Evolutionary conservation across 306 rosid species (phyloP).

Genomic region (Fragaria nilgerrensis): DNA sequence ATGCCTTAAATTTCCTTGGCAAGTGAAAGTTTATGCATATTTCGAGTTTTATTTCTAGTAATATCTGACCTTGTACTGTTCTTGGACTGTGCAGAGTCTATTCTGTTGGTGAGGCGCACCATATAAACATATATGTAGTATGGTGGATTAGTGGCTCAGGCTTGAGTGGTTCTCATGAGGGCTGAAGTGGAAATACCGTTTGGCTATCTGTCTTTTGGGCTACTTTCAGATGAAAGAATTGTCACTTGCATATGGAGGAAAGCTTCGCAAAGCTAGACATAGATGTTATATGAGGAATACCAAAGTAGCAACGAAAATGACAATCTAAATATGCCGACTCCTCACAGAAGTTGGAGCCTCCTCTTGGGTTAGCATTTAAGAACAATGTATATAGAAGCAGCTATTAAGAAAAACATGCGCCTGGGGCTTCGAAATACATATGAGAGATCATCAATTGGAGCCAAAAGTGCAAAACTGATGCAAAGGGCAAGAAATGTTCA

Average conservation of each 20-base stretch:
- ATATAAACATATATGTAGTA: conserved; percentile 1
- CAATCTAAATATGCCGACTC: conserved; percentile 1
- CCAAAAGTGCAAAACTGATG: background rate
- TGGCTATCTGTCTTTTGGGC: background rate
- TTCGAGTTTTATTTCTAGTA: background rate
- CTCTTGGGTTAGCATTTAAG: conserved; percentile 9
- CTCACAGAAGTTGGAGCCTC: conserved; percentile 10
- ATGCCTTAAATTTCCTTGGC: conserved; percentile 13
- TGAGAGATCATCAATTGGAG: background rate
- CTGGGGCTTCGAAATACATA: conserved; percentile 5
- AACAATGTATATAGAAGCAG: conserved; percentile 4
- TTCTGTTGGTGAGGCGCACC: conserved; percentile 52
- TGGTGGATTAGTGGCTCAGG: background rate
- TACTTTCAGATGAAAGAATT: background rate
- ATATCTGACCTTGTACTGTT: conserved; percentile 21
- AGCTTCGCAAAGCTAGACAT: background rate
- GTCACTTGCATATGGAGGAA: background rate
- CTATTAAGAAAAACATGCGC: background rate
- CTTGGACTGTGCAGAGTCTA: conserved; percentile 53
- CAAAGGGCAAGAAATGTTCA: background rate
- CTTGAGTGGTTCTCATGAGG: conserved; percentile 5
- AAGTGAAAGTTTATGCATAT: background rate
- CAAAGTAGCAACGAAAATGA: background rate
- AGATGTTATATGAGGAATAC: conserved; percentile 2
- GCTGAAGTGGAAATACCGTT: background rate